Evolutionary conservation across 805 yeast genomes (phyloP), one percentile per base, ranked within the genome.

Genomic region (Suhomyces pyralidae): DNA sequence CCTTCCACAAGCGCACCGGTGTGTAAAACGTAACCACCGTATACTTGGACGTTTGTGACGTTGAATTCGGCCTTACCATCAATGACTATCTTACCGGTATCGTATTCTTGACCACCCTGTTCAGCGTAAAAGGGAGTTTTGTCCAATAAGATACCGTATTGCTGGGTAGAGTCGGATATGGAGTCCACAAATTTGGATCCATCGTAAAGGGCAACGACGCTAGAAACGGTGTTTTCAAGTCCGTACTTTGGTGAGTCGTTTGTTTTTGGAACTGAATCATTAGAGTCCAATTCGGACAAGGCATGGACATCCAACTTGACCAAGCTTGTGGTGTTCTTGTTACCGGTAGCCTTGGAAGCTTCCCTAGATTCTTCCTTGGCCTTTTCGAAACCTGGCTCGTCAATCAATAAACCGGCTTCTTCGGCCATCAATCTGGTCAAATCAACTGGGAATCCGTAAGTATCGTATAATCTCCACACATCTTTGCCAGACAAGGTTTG

Each of bases 361-460:
- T 92, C 97, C 68, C 87, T 83, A 9, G 97, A 88, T 61, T 85
- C 96, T 58, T 83, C 81, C 68, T 85, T 89, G 47, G 99, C 98
- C 61, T 82, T 82, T 72, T 92, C 97, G 66, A 94, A 94, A 34
- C 90, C 98, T 48, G 78, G 85, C 68, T 91, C 96, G 69, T 94
- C 97, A 58, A 94, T 93, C 63, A 84, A 86, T 62, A 94, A 81
- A 17, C 96, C 96, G 54, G 94, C 90, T 74, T 94, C 99, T 73
- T 93, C 98, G 45, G 99, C 99, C 99, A 94, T 94, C 68, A 94
- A 81, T 69, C 97, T 85, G 28, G 99, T 94, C 67, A 94, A 82
- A 74, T 94, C 99, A 52, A 91, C 97, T 38, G 99, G 99, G 88
- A 94, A 94, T 54, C 99, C 99, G 67, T 93, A 94, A 10, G 99